Evolutionary conservation across 768 basidiomycete species (phyloP).

Genomic region (Macrolepiota fuliginosa): DNA sequence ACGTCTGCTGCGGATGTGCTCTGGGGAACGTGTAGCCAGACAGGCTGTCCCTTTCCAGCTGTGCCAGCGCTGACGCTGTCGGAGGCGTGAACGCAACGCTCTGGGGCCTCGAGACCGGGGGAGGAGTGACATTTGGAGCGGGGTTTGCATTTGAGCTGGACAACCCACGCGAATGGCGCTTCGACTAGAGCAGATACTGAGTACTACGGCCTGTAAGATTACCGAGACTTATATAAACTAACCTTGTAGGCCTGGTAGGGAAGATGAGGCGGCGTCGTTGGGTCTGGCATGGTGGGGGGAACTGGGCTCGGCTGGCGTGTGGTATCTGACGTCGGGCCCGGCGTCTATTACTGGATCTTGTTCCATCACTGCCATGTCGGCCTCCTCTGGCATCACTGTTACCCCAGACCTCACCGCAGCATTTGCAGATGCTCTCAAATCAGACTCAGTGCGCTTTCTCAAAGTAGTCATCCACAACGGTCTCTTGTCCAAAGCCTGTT

Average conservation of each 20-base stretch:
- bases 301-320: constrained; percentile 1
- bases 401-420: constrained; percentile 52
- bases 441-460: constrained; percentile 61
- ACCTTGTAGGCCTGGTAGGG: constrained; percentile 56
- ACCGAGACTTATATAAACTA: constrained; percentile 14
- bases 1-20: not conserved
- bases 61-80: constrained; percentile 15
- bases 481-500: constrained; percentile 28
- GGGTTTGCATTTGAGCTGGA: constrained; percentile 26
- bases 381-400: constrained; percentile 68
- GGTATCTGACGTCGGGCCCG: not conserved
- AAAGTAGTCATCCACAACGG: constrained; percentile 78
- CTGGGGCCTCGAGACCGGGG: constrained; percentile 25
- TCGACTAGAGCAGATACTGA: constrained; percentile 32
- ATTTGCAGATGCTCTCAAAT: constrained; percentile 58
- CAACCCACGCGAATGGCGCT: constrained; percentile 40
- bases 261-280: constrained; percentile 27
- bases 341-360: constrained; percentile 1
- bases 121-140: constrained; percentile 24
- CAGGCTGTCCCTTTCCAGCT: not conserved
- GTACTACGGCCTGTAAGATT: constrained; percentile 10
- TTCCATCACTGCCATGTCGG: constrained; percentile 52
- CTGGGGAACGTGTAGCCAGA: not conserved
- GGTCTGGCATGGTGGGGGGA: constrained; percentile 26
- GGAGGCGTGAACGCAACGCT: constrained; percentile 23